Conservation (phyloP, 108 stramenopile genomes). For the Nitzschia palea region DNA sequence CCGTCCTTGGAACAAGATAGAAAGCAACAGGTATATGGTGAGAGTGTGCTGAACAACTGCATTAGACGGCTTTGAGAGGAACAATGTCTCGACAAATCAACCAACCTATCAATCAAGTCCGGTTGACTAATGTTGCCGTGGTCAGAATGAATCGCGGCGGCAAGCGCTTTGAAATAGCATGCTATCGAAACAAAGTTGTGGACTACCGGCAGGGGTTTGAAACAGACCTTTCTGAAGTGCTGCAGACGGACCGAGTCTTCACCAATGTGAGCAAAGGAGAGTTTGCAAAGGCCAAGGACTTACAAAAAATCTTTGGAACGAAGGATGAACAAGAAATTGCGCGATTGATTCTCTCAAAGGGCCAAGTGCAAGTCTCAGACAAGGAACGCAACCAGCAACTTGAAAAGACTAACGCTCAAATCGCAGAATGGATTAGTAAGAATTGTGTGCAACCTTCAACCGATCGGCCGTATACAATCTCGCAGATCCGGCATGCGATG, state of each 20-base stretch:
- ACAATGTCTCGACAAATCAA: conserved; percentile 52
- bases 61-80: background rate
- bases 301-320: conserved; percentile 89
- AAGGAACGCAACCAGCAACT: conserved; percentile 80
- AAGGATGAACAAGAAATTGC: conserved; percentile 77
- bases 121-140: conserved; percentile 97
- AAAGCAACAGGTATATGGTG: background rate
- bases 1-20: background rate
- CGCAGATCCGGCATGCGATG: conserved; percentile 87
- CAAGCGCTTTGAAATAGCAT: conserved; percentile 98
- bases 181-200: conserved; percentile 97
- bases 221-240: conserved; percentile 96
- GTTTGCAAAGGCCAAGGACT: conserved; percentile 85
- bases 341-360: conserved; percentile 81
- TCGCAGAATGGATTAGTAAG: conserved; percentile 90
- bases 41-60: background rate
- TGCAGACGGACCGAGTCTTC: conserved; percentile 96
- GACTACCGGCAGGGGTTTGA: conserved; percentile 97
- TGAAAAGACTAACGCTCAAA: conserved; percentile 79
- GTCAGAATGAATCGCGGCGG: conserved; percentile 87
- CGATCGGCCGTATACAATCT: conserved; percentile 87
- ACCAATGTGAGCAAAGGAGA: conserved; percentile 96
- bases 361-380: conserved; percentile 92
- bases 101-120: conserved; percentile 93
- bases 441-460: conserved; percentile 91